These are phyloP conservation scores for Leccinum pachyderme DNA, from an alignment of 1,284 basidiomycete genomes.

Conservation along the genomic window DNA sequence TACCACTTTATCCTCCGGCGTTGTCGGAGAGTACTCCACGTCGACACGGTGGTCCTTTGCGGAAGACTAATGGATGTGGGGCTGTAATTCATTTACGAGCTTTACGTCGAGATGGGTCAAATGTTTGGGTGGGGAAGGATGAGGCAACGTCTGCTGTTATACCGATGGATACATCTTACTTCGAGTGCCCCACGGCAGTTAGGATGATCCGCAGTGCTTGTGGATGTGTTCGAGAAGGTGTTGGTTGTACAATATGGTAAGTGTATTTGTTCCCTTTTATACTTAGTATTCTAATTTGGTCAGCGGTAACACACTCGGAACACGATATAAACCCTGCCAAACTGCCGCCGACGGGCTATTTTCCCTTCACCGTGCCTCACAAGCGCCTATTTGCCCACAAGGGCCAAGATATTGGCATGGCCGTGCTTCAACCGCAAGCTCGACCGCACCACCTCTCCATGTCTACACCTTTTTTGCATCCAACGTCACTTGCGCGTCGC, in stretches of 20 bases:
- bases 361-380: constrained; percentile 27
- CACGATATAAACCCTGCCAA: constrained; percentile 57
- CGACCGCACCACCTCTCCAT: constrained; percentile 29
- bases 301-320: constrained; percentile 64
- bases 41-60: constrained; percentile 4
- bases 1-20: constrained; percentile 39
- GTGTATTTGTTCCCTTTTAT: constrained; percentile 20
- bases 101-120: constrained; percentile 46
- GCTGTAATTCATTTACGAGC: constrained; percentile 54
- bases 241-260: constrained; percentile 63
- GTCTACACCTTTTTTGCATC: constrained; percentile 49
- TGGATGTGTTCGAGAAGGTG: constrained; percentile 61
- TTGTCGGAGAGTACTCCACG: constrained; percentile 15
- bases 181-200: constrained; percentile 46
- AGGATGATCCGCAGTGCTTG: constrained; percentile 54
- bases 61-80: constrained; percentile 55
- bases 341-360: constrained; percentile 52
- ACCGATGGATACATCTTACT: constrained; percentile 51
- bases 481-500: constrained; percentile 37
- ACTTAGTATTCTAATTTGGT: constrained; percentile 6
- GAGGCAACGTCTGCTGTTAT: constrained; percentile 49
- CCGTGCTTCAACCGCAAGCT: constrained; percentile 16
- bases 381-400: constrained; percentile 38
- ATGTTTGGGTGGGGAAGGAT: constrained; percentile 56
- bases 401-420: constrained; percentile 47